Percentiles rank a stretch among this genome's conserved stretches.
Conservation (phyloP, 345 rosid genomes). For the Streptanthus diversifolius region DNA sequence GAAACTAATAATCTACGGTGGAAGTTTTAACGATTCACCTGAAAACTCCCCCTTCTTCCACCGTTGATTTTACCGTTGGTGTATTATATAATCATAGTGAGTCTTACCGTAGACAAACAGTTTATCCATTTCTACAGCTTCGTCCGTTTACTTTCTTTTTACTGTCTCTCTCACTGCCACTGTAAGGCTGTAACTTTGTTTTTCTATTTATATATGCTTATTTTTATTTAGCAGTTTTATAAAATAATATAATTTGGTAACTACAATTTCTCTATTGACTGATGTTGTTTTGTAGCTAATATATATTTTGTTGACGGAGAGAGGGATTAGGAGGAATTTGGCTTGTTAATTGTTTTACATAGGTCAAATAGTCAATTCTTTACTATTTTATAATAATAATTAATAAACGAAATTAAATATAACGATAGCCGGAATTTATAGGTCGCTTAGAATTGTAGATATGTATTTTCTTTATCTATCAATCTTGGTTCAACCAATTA, state of each 20-base stretch:
- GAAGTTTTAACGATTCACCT: not conserved
- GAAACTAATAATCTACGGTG: constrained; percentile 4
- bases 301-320: not conserved
- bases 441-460: not conserved
- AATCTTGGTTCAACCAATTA: not conserved
- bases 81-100: constrained; percentile 26
- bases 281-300: not conserved
- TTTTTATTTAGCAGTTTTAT: constrained; percentile 14
- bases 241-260: constrained; percentile 24
- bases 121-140: constrained; percentile 16
- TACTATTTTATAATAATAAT: not conserved
- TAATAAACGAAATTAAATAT: not conserved
- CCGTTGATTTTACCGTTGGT: constrained; percentile 7
- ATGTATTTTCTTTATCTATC: too few relatives aligned
- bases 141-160: not conserved
- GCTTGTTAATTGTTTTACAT: not conserved
- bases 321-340: constrained; percentile 4
- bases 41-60: not conserved
- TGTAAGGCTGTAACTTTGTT: constrained; percentile 16
- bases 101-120: constrained; percentile 32
- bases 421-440: not conserved
- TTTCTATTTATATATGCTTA: constrained; percentile 12
- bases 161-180: constrained; percentile 15
- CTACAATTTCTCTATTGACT: not conserved
- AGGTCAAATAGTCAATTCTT: not conserved